Evolutionary conservation across 495 filamentous ascomycete genomes (phyloP).

Genomic region (Ascobolus immersus): DNA sequence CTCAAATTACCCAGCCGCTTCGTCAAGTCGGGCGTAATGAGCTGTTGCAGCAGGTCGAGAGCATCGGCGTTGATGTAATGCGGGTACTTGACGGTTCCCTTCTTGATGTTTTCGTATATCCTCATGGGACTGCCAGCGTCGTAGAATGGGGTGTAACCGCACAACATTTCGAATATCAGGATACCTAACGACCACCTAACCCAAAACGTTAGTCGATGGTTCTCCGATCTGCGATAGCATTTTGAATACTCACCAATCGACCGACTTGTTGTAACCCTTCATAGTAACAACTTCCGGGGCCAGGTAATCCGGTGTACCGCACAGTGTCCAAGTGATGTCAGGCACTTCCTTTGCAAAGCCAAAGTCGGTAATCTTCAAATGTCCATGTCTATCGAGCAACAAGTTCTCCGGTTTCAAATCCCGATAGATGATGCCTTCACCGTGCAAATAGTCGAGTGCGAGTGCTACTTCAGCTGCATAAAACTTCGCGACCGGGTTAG

Average conservation of each 20-base stretch:
- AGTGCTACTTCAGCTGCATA: constrained; percentile 94
- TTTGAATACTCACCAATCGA: constrained; percentile 59
- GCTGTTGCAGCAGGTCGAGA: constrained; percentile 64
- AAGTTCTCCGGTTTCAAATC: constrained; percentile 94
- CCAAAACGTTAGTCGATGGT: not conserved
- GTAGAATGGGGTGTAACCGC: constrained; percentile 96
- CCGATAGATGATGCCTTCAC: constrained; percentile 84
- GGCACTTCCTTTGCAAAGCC: constrained; percentile 95
- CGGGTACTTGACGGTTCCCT: constrained; percentile 81
- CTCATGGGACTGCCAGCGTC: constrained; percentile 92
- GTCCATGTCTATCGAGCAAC: constrained; percentile 81
- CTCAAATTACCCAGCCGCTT: constrained; percentile 87
- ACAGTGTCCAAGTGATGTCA: constrained; percentile 97
- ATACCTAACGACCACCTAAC: constrained; percentile 92
- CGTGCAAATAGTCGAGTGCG: constrained; percentile 87
- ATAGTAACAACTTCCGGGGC: constrained; percentile 90
- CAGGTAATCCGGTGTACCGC: constrained; percentile 94
- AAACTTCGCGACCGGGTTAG: constrained; percentile 95
- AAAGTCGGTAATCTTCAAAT: constrained; percentile 97
- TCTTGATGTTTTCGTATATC: constrained; percentile 96
- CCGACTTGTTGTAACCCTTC: constrained; percentile 97
- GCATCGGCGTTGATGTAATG: constrained; percentile 86
- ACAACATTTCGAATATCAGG: constrained; percentile 97
- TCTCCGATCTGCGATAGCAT: not conserved
- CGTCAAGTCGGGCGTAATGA: constrained; percentile 85